phyloP scores from a whole-genome alignment of 2,329 filamentous ascomycete species.

The Epichloe amarillans region DNA sequence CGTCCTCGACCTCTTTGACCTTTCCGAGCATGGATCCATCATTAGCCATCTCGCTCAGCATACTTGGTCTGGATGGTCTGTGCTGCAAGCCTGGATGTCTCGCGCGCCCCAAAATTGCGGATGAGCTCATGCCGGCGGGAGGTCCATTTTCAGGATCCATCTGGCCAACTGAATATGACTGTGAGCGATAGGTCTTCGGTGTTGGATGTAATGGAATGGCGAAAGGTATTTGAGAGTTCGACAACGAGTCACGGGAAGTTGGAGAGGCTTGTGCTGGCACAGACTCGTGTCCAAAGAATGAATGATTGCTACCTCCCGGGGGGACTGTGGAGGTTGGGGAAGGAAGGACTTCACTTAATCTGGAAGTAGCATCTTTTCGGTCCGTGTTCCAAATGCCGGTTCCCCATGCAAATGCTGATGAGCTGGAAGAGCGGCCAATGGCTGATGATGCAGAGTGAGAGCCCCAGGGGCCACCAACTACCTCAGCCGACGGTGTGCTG shows the following conservation, averaged over 20 bases:
- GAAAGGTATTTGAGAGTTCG: constrained; percentile 63
- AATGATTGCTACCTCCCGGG: constrained; percentile 29
- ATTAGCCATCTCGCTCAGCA: constrained; percentile 59
- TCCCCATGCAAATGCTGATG: constrained; percentile 50
- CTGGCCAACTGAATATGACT: constrained; percentile 93
- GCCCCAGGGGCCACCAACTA: constrained; percentile 38
- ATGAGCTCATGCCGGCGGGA: constrained; percentile 28
- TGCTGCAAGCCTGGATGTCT: constrained; percentile 61
- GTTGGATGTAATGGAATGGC: constrained; percentile 80
- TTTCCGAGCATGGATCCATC: constrained; percentile 51
- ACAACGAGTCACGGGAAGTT: constrained; percentile 36
- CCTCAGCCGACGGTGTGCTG: constrained; percentile 61
- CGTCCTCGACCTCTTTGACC: constrained; percentile 57
- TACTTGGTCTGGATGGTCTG: constrained; percentile 64
- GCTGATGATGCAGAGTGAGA: constrained; percentile 35
- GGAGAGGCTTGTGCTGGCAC: constrained; percentile 35
- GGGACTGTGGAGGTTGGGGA: constrained; percentile 55
- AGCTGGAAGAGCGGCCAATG: constrained; percentile 31
- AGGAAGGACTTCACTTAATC: constrained; percentile 60
- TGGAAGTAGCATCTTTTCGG: constrained; percentile 62
- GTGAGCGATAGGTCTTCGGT: constrained; percentile 84
- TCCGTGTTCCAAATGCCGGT: constrained; percentile 73
- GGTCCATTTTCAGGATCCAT: constrained; percentile 53
- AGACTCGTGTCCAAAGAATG: constrained; percentile 36
- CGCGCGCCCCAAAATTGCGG: constrained; percentile 38